Conservation (phyloP, 495 filamentous ascomycete species). For the Penicillium turbatum region DNA sequence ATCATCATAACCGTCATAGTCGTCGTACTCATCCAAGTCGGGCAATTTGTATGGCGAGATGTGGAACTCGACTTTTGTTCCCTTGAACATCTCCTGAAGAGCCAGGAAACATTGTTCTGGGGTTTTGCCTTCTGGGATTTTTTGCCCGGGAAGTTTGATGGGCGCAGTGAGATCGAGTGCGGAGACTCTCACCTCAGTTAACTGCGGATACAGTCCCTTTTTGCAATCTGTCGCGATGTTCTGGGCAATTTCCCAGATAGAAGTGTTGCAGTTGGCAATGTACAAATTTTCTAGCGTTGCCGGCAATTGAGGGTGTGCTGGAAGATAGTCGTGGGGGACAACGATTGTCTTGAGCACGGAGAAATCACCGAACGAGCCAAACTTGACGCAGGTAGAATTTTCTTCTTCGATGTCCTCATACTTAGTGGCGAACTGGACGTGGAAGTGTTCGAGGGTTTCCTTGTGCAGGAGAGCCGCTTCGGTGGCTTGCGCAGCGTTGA, state of each 20-base stretch:
- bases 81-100: slow-evolving; percentile 19
- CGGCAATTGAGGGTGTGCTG: slow-evolving; percentile 20
- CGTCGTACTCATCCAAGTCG: background rate
- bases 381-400: slow-evolving; percentile 7
- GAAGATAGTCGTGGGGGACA: slow-evolving; percentile 21
- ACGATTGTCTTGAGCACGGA: slow-evolving; percentile 15
- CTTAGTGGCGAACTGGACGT: slow-evolving; percentile 8
- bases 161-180: slow-evolving; percentile 19
- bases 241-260: slow-evolving; percentile 15
- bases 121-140: slow-evolving; percentile 20
- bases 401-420: slow-evolving; percentile 1
- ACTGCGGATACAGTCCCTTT: slow-evolving; percentile 17
- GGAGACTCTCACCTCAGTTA: slow-evolving; percentile 14
- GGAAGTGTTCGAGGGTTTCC: slow-evolving; percentile 18
- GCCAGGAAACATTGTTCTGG: slow-evolving; percentile 17
- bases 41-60: slow-evolving; percentile 13
- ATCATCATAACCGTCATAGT: slow-evolving; percentile 1
- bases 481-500: slow-evolving; percentile 17
- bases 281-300: slow-evolving; percentile 12
- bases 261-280: slow-evolving; percentile 25
- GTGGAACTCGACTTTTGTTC: slow-evolving; percentile 18
- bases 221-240: slow-evolving; percentile 21
- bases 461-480: slow-evolving; percentile 23
- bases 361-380: slow-evolving; percentile 23
- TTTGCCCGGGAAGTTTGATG: slow-evolving; percentile 20